Percentiles rank a stretch among this genome's conserved stretches.
Conservation (phyloP, 2,329 filamentous ascomycete genomes). For the Aaosphaeria pasadenensis region DNA sequence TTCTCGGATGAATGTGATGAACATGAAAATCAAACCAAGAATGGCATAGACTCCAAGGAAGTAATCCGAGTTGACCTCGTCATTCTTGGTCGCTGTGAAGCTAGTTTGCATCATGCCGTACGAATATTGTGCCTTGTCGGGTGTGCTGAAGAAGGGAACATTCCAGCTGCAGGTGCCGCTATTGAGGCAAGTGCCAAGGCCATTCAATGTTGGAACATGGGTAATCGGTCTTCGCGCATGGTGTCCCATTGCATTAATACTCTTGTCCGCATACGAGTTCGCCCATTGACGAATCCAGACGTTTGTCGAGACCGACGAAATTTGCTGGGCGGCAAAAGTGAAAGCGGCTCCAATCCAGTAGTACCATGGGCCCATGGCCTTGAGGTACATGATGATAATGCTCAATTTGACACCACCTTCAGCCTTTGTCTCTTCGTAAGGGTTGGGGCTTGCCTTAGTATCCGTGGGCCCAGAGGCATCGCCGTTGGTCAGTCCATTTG, state of each 20-base stretch:
- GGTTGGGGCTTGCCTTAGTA: conserved; percentile 45
- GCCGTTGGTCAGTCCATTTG: conserved; percentile 50
- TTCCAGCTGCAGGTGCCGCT: conserved; percentile 52
- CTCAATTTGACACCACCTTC: conserved; percentile 83
- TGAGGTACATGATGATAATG: conserved; percentile 82
- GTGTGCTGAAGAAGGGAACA: conserved; percentile 29
- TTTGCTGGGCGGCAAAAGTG: conserved; percentile 78
- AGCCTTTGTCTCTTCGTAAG: conserved; percentile 67
- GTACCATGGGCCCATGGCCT: conserved; percentile 92
- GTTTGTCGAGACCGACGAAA: conserved; percentile 83
- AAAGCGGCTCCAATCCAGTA: conserved; percentile 79
- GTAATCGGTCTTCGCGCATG: conserved; percentile 41
- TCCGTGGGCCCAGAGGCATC: conserved; percentile 43
- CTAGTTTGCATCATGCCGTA: conserved; percentile 40
- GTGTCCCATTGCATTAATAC: conserved; percentile 27
- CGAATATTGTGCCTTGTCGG: conserved; percentile 22
- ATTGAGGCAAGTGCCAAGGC: conserved; percentile 46
- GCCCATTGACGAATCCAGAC: conserved; percentile 96
- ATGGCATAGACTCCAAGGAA: conserved; percentile 81
- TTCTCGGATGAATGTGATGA: conserved; percentile 80
- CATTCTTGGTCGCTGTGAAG: conserved; percentile 31
- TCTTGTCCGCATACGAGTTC: conserved; percentile 70
- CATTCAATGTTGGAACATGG: conserved; percentile 41
- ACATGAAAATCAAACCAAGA: conserved; percentile 73
- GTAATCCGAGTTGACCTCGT: conserved; percentile 74